These are phyloP conservation scores for Pythium rishiriense DNA, from an alignment of 352 stramenopile species.

Conservation along the genomic window DNA sequence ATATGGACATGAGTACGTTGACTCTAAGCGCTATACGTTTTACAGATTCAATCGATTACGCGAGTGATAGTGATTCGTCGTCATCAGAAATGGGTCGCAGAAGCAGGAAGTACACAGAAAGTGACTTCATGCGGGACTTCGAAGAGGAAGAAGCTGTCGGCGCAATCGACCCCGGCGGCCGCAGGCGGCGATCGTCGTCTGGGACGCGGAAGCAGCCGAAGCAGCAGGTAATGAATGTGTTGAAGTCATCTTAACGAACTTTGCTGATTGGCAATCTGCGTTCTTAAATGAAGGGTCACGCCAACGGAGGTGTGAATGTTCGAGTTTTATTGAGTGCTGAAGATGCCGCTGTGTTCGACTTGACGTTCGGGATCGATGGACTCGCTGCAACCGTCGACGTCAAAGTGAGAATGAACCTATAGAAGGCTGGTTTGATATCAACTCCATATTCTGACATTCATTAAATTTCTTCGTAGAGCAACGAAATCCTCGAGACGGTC, in stretches of 20 bases:
- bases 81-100: conserved; percentile 33
- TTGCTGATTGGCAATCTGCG: background rate
- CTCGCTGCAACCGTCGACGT: conserved; percentile 56
- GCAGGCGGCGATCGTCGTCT: conserved; percentile 7
- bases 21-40: background rate
- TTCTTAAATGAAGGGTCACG: background rate
- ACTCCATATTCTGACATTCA: background rate
- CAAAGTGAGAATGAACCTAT: conserved; percentile 51
- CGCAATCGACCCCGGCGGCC: conserved; percentile 23
- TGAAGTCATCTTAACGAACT: background rate
- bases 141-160: conserved; percentile 61
- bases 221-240: conserved; percentile 19
- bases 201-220: background rate
- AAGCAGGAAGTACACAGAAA: conserved; percentile 71
- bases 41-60: conserved; percentile 18
- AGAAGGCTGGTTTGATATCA: background rate
- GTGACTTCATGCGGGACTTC: conserved; percentile 81
- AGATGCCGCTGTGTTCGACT: conserved; percentile 55
- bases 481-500: conserved; percentile 52
- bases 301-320: conserved; percentile 31
- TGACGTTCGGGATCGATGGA: conserved; percentile 68
- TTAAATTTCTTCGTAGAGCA: conserved; percentile 31
- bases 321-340: conserved; percentile 62
- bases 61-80: conserved; percentile 50
- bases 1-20: too few relatives aligned